Base-by-base conservation (phyloP, 1,284 basidiomycete species). In the Inonotus hispidus region DNA sequence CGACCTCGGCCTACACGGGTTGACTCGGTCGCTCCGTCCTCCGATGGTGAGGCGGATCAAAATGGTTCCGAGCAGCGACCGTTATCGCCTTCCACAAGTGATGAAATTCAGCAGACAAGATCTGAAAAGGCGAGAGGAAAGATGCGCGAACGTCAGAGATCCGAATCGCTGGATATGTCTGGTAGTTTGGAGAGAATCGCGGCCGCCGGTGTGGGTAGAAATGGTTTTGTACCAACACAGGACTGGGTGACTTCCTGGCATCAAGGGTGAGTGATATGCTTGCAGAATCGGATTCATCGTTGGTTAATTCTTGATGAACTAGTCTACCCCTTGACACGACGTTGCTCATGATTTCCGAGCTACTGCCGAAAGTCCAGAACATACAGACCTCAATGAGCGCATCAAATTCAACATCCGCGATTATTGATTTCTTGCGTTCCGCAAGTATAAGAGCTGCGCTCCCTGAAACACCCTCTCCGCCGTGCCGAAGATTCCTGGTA, bases 161-260 rank as follows among this genome's bases (percentile, higher is more conserved):
- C 87, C 6, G 69, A 79, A 56, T 88, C 88, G 3, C 66, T 80
- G 45, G 88, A 91, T 60, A 77, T 77, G 50, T 79, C 77, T 66
- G 71, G 75, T 41, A 83, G 83, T 64, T 73, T 88, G 53, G 87
- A 91, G 66, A 79, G 82, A 54, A 73, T 86, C 29, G 84, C 87
- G 14, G 78, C 82, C 29, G 78, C 79, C 7, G 86, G 85, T 6
- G 81, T 93, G 21, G 92, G 92, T 21, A 79, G 90, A 63, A 94
- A 92, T 70, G 92, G 93, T 1, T 98, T 96, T 72, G 80, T 94
- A 3, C 93, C 95, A 6, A 95, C 93, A 1, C 92, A 96, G 71
- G 92, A 93, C 82, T 98, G 95, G 93, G 93, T 93, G 62, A 83
- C 88, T 39, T 92, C 90, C 1, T 93, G 91, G 92, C 87, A 92